phyloP scores from a whole-genome alignment of 306 rosid genomes.

The Vicia faba region DNA sequence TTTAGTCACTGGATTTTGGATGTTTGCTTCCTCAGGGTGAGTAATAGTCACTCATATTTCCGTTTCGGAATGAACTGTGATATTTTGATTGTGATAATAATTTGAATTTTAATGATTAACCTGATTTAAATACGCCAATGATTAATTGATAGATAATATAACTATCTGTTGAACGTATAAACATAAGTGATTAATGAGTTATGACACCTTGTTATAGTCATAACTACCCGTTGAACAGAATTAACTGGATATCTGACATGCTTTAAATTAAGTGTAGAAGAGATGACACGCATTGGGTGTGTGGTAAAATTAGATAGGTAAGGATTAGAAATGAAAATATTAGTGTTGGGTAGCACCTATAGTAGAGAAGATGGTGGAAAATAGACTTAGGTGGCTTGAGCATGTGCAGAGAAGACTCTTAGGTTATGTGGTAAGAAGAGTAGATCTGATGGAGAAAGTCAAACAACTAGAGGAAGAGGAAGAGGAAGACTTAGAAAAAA shows the following conservation, averaged over 20 bases:
- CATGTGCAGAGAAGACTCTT: too few species aligned
- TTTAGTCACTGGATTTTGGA: slow-evolving; percentile 83
- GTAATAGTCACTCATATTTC: not conserved
- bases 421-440: too few species aligned
- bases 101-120: not conserved
- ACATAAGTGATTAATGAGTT: not conserved
- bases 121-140: not conserved
- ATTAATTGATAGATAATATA: not conserved
- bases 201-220: not conserved
- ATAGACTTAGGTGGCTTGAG: too few species aligned
- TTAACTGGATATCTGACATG: not conserved
- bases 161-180: not conserved
- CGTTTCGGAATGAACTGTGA: not conserved
- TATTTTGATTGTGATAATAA: not conserved
- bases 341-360: too few species aligned
- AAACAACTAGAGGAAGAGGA: too few species aligned
- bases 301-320: too few species aligned
- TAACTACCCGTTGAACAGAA: not conserved
- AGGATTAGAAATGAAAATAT: too few species aligned
- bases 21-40: slow-evolving; percentile 78
- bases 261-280: too few species aligned
- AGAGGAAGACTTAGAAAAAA: too few species aligned
- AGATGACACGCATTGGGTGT: too few species aligned
- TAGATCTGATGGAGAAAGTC: too few species aligned
- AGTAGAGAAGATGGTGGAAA: too few species aligned